Base-by-base conservation (phyloP, 768 basidiomycete species). In the Pulveroboletus sp. region DNA sequence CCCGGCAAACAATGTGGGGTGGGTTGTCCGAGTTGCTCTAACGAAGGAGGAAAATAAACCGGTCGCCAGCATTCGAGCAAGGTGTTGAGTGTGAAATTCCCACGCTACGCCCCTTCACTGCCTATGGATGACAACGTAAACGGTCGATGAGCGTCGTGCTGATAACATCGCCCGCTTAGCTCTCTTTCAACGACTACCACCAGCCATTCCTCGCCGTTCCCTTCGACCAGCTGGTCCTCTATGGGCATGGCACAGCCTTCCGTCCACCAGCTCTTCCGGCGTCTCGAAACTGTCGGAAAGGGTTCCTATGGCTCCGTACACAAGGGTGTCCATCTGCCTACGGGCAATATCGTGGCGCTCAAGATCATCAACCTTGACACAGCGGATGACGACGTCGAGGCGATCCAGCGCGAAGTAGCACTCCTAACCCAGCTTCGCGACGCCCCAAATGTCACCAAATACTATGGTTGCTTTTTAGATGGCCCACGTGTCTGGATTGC, bases 361-460 rank as follows among this genome's bases (percentile, higher is more conserved):
- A 99, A 99, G 73, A 94, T 98, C 69, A 97, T 99, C 74, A 91
- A 98, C 71, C 85, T 98, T 57, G 96, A 98, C 71, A 94, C 87
- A 24, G 82, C 86, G 48, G 95, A 94, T 67, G 95, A 99, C 68
- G 96, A 99, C 65, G 93, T 96, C 15, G 89, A 76, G 43, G 95
- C 94, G 70, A 97, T 98, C 46, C 95, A 97, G 70, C 86, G 89
- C 53, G 96, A 98, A 69, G 93, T 99, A 28, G 84, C 92, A 9
- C 81, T 99, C 44, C 77, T 98, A 17, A 84, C 87, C 39, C 93
- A 95, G 63, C 79, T 98, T 30, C 77, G 91, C 18, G 91, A 92
- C 50, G 89, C 89, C 0, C 85, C 89, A 27, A 94, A 94, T 64
- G 82, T 96, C 61, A 97, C 90, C 21, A 81, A 90, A 61, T 99